Percentiles rank a stretch among this genome's conserved stretches.
These are phyloP conservation scores for Fusarium xyrophilum DNA, from an alignment of 2,329 filamentous ascomycete species.

Conservation along the genomic window DNA sequence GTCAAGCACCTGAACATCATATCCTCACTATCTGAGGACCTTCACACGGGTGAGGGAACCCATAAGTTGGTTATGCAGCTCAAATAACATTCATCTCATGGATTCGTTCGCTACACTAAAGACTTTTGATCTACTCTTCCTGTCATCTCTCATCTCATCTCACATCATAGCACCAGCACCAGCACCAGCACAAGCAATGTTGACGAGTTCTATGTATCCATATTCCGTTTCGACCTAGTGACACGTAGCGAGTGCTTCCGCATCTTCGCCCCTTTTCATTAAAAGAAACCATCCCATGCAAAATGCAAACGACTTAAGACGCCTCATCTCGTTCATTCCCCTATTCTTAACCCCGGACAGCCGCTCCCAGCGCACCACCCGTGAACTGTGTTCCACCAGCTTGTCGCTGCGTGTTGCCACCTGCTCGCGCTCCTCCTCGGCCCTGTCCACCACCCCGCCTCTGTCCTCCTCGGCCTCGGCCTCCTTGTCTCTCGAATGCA, in stretches of 20 bases:
- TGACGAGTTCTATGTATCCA: slow-evolving; percentile 44
- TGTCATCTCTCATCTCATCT: slow-evolving; percentile 17
- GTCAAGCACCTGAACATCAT: no score
- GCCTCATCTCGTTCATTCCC: slow-evolving; percentile 44
- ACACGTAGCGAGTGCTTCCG: slow-evolving; percentile 45
- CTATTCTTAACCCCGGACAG: slow-evolving; percentile 62
- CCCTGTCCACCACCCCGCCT: slow-evolving; percentile 69
- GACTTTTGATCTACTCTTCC: slow-evolving; percentile 11
- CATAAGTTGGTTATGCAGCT: neutral
- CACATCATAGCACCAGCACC: slow-evolving; percentile 24
- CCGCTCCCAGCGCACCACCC: slow-evolving; percentile 77
- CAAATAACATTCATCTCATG: slow-evolving; percentile 1
- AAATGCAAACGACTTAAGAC: slow-evolving; percentile 46
- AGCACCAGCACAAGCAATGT: slow-evolving; percentile 24
- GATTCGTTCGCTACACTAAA: slow-evolving; percentile 14
- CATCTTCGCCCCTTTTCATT: slow-evolving; percentile 46
- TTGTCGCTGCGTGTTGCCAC: slow-evolving; percentile 68
- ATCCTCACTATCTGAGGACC: neutral
- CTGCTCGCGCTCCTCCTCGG: slow-evolving; percentile 64
- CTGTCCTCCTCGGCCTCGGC: slow-evolving; percentile 72
- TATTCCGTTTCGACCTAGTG: slow-evolving; percentile 45
- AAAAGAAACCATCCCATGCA: slow-evolving; percentile 48
- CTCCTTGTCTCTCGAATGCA: slow-evolving; percentile 92
- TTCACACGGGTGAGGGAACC: neutral
- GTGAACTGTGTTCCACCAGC: slow-evolving; percentile 81